Base-by-base conservation (phyloP, 2,329 filamentous ascomycete species). In the Chrysosporium queenslandicum region DNA sequence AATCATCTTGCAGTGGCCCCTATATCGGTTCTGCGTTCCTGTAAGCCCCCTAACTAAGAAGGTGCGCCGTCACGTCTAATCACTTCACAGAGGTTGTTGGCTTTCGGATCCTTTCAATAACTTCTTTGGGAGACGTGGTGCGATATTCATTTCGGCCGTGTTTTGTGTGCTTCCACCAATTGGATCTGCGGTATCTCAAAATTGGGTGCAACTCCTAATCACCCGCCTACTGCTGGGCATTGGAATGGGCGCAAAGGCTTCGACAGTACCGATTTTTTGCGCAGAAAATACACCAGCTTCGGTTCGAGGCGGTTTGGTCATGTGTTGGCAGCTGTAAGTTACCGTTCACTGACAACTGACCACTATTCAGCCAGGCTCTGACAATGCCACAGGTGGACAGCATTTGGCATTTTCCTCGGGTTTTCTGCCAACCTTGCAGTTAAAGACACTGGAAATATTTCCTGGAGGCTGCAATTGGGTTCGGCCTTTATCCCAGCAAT, bases 131-230 rank as follows among this genome's bases (percentile, higher is more conserved):
- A 79, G 82, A 36, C 77, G 81, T 48, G 79, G 81, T 9, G 77
- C 79, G 42, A 85, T 85, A 55, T 85, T 84, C 61, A 63, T 82
- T 42, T 75, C 76, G 5, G 79, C 77, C 11, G 68, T 82, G 58
- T 82, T 85, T 63, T 83, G 78, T 62, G 70, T 87, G 27, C 75
- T 85, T 63, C 75, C 84, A 1, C 80, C 84, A 1, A 79, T 89
- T 56, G 84, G 82, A n/a, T 81, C 78, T 50, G 85, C 75, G 0
- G 60, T 79, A 14, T 73, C 74, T 7, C 79, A 82, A 57, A 78
- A 66, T 32, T 86, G 81, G 79, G 66, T 64, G 7, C 72, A 83
- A 59, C 68, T 83, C 2, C 72, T 80, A 37, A 68, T 74, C n/a
- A 74, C 70, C 51, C 77, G 79, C 68, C 68, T 78, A 14, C 71